Evolutionary conservation across 352 stramenopile genomes (phyloP).

Genomic region (Phytophthora idaei): DNA sequence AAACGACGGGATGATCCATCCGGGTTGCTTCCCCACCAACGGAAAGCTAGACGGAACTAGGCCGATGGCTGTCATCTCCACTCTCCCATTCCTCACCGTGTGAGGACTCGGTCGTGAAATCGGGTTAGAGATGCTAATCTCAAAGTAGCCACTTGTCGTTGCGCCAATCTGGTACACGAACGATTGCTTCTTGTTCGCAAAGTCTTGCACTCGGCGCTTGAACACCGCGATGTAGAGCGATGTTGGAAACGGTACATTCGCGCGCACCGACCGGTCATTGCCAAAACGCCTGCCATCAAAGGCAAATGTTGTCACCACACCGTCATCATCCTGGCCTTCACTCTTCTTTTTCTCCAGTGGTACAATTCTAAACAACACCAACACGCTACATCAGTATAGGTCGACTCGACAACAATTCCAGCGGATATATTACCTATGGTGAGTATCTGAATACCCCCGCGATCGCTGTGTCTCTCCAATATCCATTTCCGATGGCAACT

Average conservation of each 20-base stretch:
- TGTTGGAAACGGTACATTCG: conserved; percentile 67
- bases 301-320: conserved; percentile 39
- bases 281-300: conserved; percentile 53
- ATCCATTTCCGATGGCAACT: conserved; percentile 64
- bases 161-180: conserved; percentile 55
- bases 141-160: conserved; percentile 72
- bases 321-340: neutral
- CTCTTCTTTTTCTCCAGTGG: conserved; percentile 14
- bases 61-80: conserved; percentile 67
- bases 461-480: conserved; percentile 46
- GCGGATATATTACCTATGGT: conserved; percentile 44
- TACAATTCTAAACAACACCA: conserved; percentile 15
- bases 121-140: conserved; percentile 58
- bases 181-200: conserved; percentile 6
- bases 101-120: conserved; percentile 20
- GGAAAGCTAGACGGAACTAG: conserved; percentile 54
- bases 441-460: conserved; percentile 32
- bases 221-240: conserved; percentile 65
- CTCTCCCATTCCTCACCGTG: conserved; percentile 16
- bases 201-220: conserved; percentile 22
- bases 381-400: neutral
- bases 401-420: neutral
- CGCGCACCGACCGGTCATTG: conserved; percentile 71
- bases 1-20: conserved; percentile 67
- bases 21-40: conserved; percentile 68